phyloP scores from a whole-genome alignment of 2,329 filamentous ascomycete genomes.

The Domatiomyces globalis region DNA sequence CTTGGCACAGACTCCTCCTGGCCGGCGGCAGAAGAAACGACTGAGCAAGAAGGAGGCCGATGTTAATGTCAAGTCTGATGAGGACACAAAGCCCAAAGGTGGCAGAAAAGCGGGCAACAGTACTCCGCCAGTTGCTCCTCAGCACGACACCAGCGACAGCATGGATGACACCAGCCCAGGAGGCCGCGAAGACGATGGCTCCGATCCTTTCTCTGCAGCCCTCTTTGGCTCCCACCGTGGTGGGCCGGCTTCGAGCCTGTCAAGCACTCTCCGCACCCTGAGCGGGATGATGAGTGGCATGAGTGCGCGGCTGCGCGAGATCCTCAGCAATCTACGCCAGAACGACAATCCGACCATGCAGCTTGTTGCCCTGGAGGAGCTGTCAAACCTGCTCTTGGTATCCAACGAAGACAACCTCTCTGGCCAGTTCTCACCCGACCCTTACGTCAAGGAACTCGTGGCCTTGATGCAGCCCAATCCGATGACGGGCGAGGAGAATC shows the following conservation, averaged over 20 bases:
- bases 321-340: slow-evolving; percentile 59
- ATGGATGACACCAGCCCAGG: slow-evolving; percentile 45
- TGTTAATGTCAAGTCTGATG: slow-evolving; percentile 57
- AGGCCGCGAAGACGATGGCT: slow-evolving; percentile 43
- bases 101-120: slow-evolving; percentile 36
- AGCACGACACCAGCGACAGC: slow-evolving; percentile 48
- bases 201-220: slow-evolving; percentile 45
- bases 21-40: slow-evolving; percentile 40
- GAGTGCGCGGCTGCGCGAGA: slow-evolving; percentile 62
- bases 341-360: slow-evolving; percentile 80
- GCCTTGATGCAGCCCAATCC: slow-evolving; percentile 82
- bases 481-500: slow-evolving; percentile 66
- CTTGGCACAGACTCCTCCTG: slow-evolving; percentile 22
- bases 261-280: slow-evolving; percentile 69
- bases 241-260: slow-evolving; percentile 51
- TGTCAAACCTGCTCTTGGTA: slow-evolving; percentile 83
- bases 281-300: slow-evolving; percentile 86
- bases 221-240: slow-evolving; percentile 53
- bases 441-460: slow-evolving; percentile 90
- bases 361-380: slow-evolving; percentile 78
- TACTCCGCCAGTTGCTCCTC: slow-evolving; percentile 33
- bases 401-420: slow-evolving; percentile 94
- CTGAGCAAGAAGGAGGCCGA: slow-evolving; percentile 46
- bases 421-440: slow-evolving; percentile 85
- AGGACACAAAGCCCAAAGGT: slow-evolving; percentile 33